Conservation (phyloP, 352 stramenopile species). For the Globisporangium apiculatum region DNA sequence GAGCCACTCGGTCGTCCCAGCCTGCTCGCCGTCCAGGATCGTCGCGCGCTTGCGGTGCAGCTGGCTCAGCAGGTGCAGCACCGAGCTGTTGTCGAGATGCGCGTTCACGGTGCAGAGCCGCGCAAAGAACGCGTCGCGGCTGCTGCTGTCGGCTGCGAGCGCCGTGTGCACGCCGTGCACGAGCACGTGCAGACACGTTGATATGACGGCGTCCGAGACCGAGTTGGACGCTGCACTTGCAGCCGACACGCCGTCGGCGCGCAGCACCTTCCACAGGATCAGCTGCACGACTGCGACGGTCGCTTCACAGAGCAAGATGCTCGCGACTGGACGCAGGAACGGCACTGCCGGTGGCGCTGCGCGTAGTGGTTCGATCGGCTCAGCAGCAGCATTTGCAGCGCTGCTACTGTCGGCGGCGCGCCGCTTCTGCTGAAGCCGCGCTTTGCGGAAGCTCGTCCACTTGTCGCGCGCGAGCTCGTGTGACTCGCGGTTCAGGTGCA, state of each 20-base stretch:
- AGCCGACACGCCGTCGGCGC: constrained; percentile 21
- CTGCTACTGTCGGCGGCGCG: constrained; percentile 1
- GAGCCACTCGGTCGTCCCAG: constrained; percentile 67
- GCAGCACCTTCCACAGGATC: constrained; percentile 55
- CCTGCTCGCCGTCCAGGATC: constrained; percentile 69
- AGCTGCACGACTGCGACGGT: constrained; percentile 57
- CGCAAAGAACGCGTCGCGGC: constrained; percentile 37
- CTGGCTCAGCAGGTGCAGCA: constrained; percentile 46
- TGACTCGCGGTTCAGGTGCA: constrained; percentile 78
- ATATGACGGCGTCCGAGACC: constrained; percentile 79
- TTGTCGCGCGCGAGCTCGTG: constrained; percentile 78
- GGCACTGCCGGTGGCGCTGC: constrained; percentile 25
- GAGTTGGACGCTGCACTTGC: constrained; percentile 16
- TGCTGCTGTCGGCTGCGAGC: constrained; percentile 7
- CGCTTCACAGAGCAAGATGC: constrained; percentile 59
- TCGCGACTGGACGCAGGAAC: constrained; percentile 50
- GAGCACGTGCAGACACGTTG: constrained; percentile 72
- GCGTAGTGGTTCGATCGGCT: constrained; percentile 37
- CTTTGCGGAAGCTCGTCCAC: constrained; percentile 72
- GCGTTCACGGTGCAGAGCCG: constrained; percentile 29
- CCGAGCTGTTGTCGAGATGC: constrained; percentile 29
- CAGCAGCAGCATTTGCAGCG: constrained; percentile 1
- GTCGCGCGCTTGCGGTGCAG: constrained; percentile 35
- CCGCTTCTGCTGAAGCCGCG: constrained; percentile 25
- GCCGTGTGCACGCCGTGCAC: constrained; percentile 74